phyloP scores from a whole-genome alignment of 345 rosid genomes.

The Abelmoschus esculentus region DNA sequence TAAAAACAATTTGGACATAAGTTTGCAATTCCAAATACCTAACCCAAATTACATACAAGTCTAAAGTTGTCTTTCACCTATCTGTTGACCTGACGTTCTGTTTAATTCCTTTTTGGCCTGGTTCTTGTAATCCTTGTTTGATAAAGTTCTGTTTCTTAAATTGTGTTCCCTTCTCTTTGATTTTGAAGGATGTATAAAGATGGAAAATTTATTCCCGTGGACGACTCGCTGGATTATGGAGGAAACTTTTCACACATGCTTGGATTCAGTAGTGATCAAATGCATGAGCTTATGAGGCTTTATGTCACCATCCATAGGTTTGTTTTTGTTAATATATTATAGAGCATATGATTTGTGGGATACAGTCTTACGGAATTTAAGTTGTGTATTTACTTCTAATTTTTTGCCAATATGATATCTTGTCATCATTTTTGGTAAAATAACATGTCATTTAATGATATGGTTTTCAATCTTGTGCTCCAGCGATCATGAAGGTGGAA shows the following conservation, averaged over 20 bases:
- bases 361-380: neutral
- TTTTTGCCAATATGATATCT: neutral
- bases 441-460: neutral
- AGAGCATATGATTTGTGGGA: neutral
- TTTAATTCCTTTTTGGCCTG: neutral
- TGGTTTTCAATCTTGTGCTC: constrained; percentile 11
- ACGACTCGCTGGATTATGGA: constrained; percentile 87
- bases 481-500: constrained; percentile 99
- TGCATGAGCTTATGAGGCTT: constrained; percentile 81
- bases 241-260: constrained; percentile 84
- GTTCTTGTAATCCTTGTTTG: neutral
- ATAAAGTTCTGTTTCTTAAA: neutral
- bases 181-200: constrained; percentile 66
- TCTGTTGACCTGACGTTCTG: neutral
- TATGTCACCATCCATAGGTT: constrained; percentile 92
- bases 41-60: neutral
- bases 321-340: constrained; percentile 17
- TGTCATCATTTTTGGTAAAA: neutral
- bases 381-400: neutral
- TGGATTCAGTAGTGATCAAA: constrained; percentile 76
- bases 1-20: neutral
- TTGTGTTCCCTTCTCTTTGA: neutral
- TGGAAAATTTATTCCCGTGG: constrained; percentile 60
- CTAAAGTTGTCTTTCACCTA: neutral
- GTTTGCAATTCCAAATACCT: neutral